These are phyloP conservation scores for Boechera stricta DNA, from an alignment of 345 rosid genomes.

Conservation along the genomic window DNA sequence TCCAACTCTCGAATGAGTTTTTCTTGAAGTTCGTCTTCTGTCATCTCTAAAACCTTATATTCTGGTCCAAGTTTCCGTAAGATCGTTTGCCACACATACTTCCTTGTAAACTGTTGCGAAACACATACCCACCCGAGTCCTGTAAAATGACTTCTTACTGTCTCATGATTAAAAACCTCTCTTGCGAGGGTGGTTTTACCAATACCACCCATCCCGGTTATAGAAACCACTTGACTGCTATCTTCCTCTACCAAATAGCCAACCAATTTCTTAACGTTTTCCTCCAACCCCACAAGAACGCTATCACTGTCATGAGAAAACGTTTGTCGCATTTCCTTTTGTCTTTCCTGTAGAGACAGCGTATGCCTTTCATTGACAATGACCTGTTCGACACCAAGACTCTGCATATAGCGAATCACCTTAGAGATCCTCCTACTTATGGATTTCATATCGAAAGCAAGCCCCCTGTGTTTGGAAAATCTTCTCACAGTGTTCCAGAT, in stretches of 20 bases:
- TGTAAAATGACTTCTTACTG: slow-evolving; percentile 31
- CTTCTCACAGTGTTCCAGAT: background rate
- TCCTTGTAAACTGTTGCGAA: too few species aligned
- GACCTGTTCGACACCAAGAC: background rate
- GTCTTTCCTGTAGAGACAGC: background rate
- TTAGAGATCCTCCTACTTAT: slow-evolving; percentile 25
- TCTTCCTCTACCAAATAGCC: slow-evolving; percentile 23
- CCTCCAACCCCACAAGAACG: slow-evolving; percentile 48
- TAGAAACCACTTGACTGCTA: slow-evolving; percentile 39
- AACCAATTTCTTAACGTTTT: slow-evolving; percentile 34
- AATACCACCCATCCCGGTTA: slow-evolving; percentile 62
- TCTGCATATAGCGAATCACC: background rate
- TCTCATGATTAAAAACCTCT: slow-evolving; percentile 36
- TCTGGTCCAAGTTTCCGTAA: too few species aligned
- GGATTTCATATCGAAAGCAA: background rate
- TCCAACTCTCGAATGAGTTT: too few species aligned
- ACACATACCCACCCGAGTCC: slow-evolving; percentile 45
- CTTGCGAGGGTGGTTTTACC: slow-evolving; percentile 60
- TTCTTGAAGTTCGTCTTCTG: too few species aligned
- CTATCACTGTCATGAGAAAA: slow-evolving; percentile 30
- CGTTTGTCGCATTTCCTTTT: background rate
- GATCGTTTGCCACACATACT: too few species aligned
- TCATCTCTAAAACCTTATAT: too few species aligned
- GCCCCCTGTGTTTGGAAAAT: background rate
- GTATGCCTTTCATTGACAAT: background rate